Evolutionary conservation across 108 stramenopile species (phyloP), one percentile per base, ranked within the genome.

Genomic region (Skeletonema grethae): DNA sequence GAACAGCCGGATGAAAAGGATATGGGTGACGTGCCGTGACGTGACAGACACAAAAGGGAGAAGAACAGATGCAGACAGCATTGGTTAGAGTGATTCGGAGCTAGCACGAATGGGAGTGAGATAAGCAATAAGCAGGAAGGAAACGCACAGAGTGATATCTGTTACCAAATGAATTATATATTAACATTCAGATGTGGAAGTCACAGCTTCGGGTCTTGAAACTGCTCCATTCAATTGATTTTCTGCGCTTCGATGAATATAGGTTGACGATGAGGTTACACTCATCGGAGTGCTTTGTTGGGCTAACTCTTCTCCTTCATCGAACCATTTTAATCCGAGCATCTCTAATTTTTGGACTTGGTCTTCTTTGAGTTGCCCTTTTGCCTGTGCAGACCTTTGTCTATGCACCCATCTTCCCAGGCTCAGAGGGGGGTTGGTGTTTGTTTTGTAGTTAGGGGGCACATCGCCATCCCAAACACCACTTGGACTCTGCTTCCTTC

Each of bases 371-470:
- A 95, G 86, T 46, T 88, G 86, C 28, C 86, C 79, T 69, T 91
- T 95, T 31, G 80, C 85, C 63, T 83, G 71, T 16, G 94, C 90
- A 43, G 90, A 88, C 25, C 94, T 83, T 61, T 95, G 94, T 28
- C 94, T 79, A 75, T 95, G 92, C 31, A 95, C 86, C 94, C 94
- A 95, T 48, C 94, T 79, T 11, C 94, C 94, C 2, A 95, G 77
- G 25, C 85, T 88, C 48, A 88, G 62, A 1, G 93, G 89, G 43
- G 90, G 90, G 24, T 85, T 70, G 9, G 89, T 80, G 25, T 77
- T 63, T 22, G 91, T 90, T 73, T 84, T 80, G 64, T 83, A 91
- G 67, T 89, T 92, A 9, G 91, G 84, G 12, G 90, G 91, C 2
- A 92, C 91, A 43, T 95, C 90, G 20, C 94, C 94, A 72, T 95